Evolutionary conservation across 108 stramenopile species (phyloP), one percentile per base, ranked within the genome.

Genomic region (Fragilariopsis cylindrus): DNA sequence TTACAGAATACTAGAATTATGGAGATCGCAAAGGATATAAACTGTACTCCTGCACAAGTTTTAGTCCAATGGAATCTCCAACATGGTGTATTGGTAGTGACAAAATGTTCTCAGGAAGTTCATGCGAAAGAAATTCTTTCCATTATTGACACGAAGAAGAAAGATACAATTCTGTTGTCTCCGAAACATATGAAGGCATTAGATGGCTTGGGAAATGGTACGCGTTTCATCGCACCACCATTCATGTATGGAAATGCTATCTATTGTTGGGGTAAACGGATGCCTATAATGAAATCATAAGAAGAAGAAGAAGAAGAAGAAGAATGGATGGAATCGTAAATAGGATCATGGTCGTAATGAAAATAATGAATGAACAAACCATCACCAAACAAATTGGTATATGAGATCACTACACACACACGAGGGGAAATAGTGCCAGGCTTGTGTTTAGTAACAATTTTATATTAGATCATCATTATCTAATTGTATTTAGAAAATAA

Each of bases 161-260:
- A 60, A 7, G 65, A 18, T 56, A 56, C 13, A 21, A 72, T 50
- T 60, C 57, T 30, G 3, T 65, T 92, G 12, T 60, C 83, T 7
- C 75, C 84, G 21, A 41, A 50, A 3, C 82, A 90, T 11, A 88
- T 94, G 90, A 76, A 84, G 55, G 60, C 52, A 41, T 57, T 94
- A 65, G 83, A 91, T 80, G 50, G 57, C 48, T 66, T 90, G 3
- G 70, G 48, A 19, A 52, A 45, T 1, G 57, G 57, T 5, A 78
- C 75, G 43, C 85, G 92, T 44, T 90, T 94, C 75, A 83, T 94
- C 7, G 82, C 87, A 7, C 90, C 92, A 12, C 88, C 88, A 13
- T 94, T 91, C 72, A 94, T 94, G 92, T 83, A 78, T 60, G 83
- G 72, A 19, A 68, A 52, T 3, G 74, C 83, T 43, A 48, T 54